Base-by-base conservation (phyloP, 208 protist genomes). In the Trypanosoma avium region DNA sequence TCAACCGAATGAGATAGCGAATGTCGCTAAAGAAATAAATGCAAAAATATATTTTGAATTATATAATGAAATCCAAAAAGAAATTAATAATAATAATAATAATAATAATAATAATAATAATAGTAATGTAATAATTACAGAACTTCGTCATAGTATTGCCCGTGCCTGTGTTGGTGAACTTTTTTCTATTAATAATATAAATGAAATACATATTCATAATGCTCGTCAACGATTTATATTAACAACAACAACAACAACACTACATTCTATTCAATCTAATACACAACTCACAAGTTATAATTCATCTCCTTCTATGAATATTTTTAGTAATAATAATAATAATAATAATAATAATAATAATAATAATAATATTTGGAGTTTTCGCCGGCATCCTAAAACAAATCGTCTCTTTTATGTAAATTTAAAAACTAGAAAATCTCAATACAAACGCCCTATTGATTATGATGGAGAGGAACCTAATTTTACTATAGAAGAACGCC, bases 91-190 rank as follows among this genome's bases (percentile, higher is more conserved):
- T n/a, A n/a, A n/a, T n/a, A 21, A 1, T 32, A 26, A 50, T 13
- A 17, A 4, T 19, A 21, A 1, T 32, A 26, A 50, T 13, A 17
- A 4, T 19, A 55, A 19, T 48, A 21, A 0, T 15, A 54, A 66
- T 49, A 75, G 47, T 10, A 35, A 71, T 42, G 72, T 73, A 35
- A 53, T 35, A 0, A 21, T 85, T 0, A 55, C 76, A 32, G 67
- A 70, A 42, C 58, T 90, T 48, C 70, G 77, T 7, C 15, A 69
- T n/a, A 35, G 56, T 15, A 70, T 90, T 26, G 83, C 79, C 17
- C 76, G 79, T 24, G 77, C 73, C 12, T 86, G 79, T 42, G 72
- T 78, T 15, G 83, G 83, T 27, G 79, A 90, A 59, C 32, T 82
- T 24, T 24, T 52, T n/a, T 62, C 69, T 30, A 27, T 61, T 2